phyloP scores from a whole-genome alignment of 2,329 filamentous ascomycete species.

The Hypoxylon sp. region DNA sequence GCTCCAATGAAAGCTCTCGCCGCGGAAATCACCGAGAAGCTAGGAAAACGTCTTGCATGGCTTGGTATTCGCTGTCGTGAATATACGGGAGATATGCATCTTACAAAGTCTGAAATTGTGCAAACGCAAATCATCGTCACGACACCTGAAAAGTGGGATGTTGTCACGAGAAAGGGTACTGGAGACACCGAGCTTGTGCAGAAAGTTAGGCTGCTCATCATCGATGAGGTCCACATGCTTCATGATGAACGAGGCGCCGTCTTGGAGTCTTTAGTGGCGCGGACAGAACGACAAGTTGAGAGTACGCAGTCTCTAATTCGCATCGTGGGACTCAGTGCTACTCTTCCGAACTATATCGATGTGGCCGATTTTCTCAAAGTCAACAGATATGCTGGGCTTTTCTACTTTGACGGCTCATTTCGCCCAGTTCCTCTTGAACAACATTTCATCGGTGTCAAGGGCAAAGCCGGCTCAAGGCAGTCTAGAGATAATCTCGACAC shows the following conservation, averaged over 20 bases:
- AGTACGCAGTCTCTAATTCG: slow-evolving; percentile 98
- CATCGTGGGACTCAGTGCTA: slow-evolving; percentile 95
- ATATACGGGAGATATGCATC: slow-evolving; percentile 97
- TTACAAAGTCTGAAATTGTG: slow-evolving; percentile 96
- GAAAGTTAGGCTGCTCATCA: slow-evolving; percentile 95
- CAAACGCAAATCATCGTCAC: slow-evolving; percentile 98
- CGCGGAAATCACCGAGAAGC: slow-evolving; percentile 94
- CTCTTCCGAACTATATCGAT: slow-evolving; percentile 95
- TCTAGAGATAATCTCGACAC: slow-evolving; percentile 91
- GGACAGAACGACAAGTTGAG: slow-evolving; percentile 96
- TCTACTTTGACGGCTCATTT: slow-evolving; percentile 98
- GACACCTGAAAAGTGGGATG: slow-evolving; percentile 99
- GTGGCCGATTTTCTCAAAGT: slow-evolving; percentile 98
- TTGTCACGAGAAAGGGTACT: slow-evolving; percentile 95
- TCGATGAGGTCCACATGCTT: slow-evolving; percentile 99
- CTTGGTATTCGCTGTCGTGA: slow-evolving; percentile 92
- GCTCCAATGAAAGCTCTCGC: slow-evolving; percentile 99
- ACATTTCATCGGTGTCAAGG: slow-evolving; percentile 96
- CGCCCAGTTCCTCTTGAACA: slow-evolving; percentile 96
- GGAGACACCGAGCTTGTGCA: slow-evolving; percentile 98
- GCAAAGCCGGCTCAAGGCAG: slow-evolving; percentile 84
- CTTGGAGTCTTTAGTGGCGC: slow-evolving; percentile 92
- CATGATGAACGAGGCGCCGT: slow-evolving; percentile 98
- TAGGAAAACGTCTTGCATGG: slow-evolving; percentile 93
- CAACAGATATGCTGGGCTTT: slow-evolving; percentile 91